Base-by-base conservation (phyloP, 441 rosid species). In the Corymbia citriodora region DNA sequence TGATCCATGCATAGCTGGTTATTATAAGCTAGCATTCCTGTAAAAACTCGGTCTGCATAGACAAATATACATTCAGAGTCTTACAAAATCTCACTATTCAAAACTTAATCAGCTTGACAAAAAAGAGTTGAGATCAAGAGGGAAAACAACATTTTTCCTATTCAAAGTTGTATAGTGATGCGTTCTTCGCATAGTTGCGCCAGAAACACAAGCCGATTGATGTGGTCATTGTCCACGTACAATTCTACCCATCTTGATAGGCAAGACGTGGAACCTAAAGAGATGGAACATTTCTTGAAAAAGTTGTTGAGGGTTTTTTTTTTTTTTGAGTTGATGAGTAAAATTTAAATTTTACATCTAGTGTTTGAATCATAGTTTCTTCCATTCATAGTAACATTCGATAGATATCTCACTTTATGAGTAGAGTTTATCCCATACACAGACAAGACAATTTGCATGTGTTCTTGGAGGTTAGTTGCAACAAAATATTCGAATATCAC, bases 11-110 rank as follows among this genome's bases (percentile, higher is more conserved):
- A 55, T 55, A 55, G 0, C 61, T 55, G 11, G 9, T 55, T 8
- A 55, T 21, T 55, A 55, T 55, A 9, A 21, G 23, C 27, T 55
- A 21, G 27, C 61, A 59, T 59, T 59, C n/a, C 15, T 2, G 15
- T 10, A 59, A 59, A 59, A 59, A 59, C 65, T 59, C 1, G 0
- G n/a, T 25, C 15, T 0, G 1, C 9, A 55, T 55, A 55, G 61
- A 55, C 27, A 55, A 3, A 19, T 55, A 10, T 1, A 59, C 5
- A 59, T 59, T 59, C 7, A 25, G 15, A 10, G 0, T 59, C n/a
- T 10, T 59, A 25, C n/a, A 59, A 59, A 59, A 25, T 25, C 65
- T 59, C 65, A 59, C 7, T 25, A 59, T 53, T 1, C 55, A 53
- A 53, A 53, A 53, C 55, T 21, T 57, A 55, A 55, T 9, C 29